A percentile compares a stretch with the other conserved stretches of the same genome.
These are phyloP conservation scores for Tetrahymena borealis DNA, from an alignment of 73 alveolate genomes.

Conservation along the genomic window DNA sequence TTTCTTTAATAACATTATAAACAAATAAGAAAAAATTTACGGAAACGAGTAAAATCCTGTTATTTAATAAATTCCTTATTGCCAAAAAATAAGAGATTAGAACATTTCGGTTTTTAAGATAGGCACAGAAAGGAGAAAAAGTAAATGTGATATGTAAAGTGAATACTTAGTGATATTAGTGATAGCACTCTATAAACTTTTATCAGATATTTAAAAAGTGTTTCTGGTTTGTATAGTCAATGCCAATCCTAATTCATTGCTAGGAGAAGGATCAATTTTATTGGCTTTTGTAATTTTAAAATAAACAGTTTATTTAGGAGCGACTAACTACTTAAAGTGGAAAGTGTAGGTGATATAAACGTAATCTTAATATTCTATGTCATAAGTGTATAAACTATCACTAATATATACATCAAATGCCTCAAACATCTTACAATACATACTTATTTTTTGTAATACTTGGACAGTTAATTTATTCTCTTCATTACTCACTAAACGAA, in stretches of 20 bases:
- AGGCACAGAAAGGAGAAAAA: neutral
- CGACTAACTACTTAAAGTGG: neutral
- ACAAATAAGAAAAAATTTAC: too few relatives aligned
- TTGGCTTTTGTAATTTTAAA: neutral
- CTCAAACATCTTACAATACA: neutral
- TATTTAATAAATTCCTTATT: neutral
- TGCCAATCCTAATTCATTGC: neutral
- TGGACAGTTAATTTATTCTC: neutral
- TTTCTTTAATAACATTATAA: too few relatives aligned
- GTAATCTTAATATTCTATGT: neutral
- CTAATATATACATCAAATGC: neutral
- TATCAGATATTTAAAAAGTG: neutral
- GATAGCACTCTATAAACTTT: neutral
- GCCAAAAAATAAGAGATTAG: neutral
- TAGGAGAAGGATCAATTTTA: neutral
- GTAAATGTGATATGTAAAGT: neutral
- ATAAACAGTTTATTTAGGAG: neutral
- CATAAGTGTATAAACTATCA: neutral
- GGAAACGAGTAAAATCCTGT: neutral
- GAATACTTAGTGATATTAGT: neutral
- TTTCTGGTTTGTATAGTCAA: neutral
- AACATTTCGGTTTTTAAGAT: neutral
- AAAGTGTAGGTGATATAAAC: neutral
- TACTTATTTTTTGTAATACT: neutral
- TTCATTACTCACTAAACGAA: neutral